Percentiles rank a stretch among this genome's conserved stretches.
phyloP scores from a whole-genome alignment of 148 eudicot genomes.

The Rhododendron molle region DNA sequence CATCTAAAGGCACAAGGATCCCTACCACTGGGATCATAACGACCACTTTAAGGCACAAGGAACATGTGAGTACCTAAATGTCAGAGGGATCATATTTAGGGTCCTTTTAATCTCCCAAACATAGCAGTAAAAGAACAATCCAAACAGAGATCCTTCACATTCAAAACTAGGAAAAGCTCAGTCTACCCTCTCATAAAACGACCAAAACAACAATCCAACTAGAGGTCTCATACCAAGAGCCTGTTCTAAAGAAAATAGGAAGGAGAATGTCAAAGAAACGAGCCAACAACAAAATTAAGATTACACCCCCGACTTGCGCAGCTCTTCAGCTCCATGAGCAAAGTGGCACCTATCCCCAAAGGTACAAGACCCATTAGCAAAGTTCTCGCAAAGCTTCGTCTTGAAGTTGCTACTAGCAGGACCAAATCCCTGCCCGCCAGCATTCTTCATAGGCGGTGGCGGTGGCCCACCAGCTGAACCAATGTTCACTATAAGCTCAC shows the following conservation, averaged over 20 bases:
- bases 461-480: constrained; percentile 7
- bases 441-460: constrained; percentile 26
- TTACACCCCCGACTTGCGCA: background rate
- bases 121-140: background rate
- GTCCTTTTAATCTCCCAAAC: background rate
- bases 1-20: background rate
- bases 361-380: constrained; percentile 12
- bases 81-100: background rate
- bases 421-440: constrained; percentile 20
- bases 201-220: constrained; percentile 3
- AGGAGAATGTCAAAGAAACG: background rate
- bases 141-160: background rate
- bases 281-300: background rate
- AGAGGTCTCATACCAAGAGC: background rate
- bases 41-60: background rate
- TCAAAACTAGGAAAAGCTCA: background rate
- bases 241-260: background rate
- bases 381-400: constrained; percentile 14
- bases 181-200: background rate
- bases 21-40: background rate
- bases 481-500: constrained; percentile 12
- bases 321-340: constrained; percentile 15
- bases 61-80: background rate
- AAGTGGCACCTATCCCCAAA: constrained; percentile 19
- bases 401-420: constrained; percentile 38